These are phyloP conservation scores for Ascochyta pisi DNA, from an alignment of 2,329 filamentous ascomycete genomes.

Conservation along the genomic window DNA sequence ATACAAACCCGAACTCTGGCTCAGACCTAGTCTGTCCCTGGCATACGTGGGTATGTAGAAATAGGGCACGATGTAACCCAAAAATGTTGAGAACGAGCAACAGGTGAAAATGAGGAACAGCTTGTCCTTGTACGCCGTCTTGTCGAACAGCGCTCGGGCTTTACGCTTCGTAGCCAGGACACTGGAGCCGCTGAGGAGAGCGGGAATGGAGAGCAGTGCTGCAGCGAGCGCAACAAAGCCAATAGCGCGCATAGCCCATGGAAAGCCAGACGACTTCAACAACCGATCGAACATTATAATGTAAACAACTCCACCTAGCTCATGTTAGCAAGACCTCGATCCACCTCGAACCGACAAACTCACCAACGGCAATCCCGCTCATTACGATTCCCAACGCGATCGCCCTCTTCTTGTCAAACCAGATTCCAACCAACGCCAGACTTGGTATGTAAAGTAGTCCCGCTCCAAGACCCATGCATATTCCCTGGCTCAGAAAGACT, in stretches of 20 bases:
- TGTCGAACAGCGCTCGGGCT: slow-evolving; percentile 44
- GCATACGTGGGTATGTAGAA: slow-evolving; percentile 49
- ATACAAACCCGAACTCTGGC: slow-evolving; percentile 39
- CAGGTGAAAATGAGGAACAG: slow-evolving; percentile 47
- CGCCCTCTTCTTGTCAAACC: slow-evolving; percentile 44
- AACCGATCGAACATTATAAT: slow-evolving; percentile 47
- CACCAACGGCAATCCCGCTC: slow-evolving; percentile 49
- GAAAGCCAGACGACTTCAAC: slow-evolving; percentile 36
- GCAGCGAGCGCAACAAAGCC: slow-evolving; percentile 43
- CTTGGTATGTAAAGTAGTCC: slow-evolving; percentile 48
- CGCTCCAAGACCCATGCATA: slow-evolving; percentile 55
- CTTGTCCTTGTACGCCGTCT: slow-evolving; percentile 40
- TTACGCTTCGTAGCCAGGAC: slow-evolving; percentile 38
- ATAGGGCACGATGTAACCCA: slow-evolving; percentile 49
- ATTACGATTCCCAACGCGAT: slow-evolving; percentile 47
- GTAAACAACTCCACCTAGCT: slow-evolving; percentile 44
- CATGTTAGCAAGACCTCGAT: slow-evolving; percentile 12
- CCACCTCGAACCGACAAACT: slow-evolving; percentile 7
- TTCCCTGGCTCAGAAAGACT: slow-evolving; percentile 61
- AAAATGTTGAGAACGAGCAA: slow-evolving; percentile 44
- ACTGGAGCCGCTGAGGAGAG: slow-evolving; percentile 42
- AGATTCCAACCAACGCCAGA: slow-evolving; percentile 46
- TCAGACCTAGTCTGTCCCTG: slow-evolving; percentile 37
- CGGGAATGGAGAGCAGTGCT: slow-evolving; percentile 43
- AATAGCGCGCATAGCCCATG: slow-evolving; percentile 46